These are phyloP conservation scores for Puccinia horiana DNA, from an alignment of 1,284 basidiomycete genomes.

Conservation along the genomic window DNA sequence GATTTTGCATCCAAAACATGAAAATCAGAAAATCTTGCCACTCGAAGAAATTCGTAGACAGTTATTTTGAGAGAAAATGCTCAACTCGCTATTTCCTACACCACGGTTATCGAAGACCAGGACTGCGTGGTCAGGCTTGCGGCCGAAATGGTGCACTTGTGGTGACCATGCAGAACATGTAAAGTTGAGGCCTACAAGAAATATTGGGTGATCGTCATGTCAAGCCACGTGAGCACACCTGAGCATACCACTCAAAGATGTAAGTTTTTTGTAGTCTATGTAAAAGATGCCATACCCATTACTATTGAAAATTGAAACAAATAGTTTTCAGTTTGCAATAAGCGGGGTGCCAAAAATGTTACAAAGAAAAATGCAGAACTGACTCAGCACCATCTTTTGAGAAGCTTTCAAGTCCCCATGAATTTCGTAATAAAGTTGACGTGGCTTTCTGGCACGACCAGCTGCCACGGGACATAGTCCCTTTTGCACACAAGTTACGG, in stretches of 20 bases:
- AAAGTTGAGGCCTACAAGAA: constrained; percentile 58
- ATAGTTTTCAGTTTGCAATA: neutral
- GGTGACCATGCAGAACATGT: constrained; percentile 55
- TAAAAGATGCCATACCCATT: neutral
- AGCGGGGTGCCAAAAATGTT: neutral
- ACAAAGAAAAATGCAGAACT: neutral
- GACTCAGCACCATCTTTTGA: constrained; percentile 35
- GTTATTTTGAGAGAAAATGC: neutral
- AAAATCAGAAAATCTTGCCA: neutral
- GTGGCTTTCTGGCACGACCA: neutral
- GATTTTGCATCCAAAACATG: neutral
- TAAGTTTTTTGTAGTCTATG: too few relatives aligned
- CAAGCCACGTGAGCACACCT: neutral
- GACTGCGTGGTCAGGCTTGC: constrained; percentile 62
- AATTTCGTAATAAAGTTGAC: constrained; percentile 37
- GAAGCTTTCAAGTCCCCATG: constrained; percentile 51
- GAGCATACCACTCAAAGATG: neutral
- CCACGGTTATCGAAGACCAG: constrained; percentile 86
- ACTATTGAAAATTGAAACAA: neutral
- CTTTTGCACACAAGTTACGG: constrained; percentile 65
- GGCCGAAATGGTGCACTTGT: constrained; percentile 58
- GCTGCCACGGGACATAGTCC: constrained; percentile 69
- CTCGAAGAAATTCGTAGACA: neutral
- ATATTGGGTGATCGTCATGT: neutral
- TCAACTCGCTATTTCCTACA: constrained; percentile 66